Evolutionary conservation across 1,284 basidiomycete genomes (phyloP).

Genomic region (Trichosporon sp.): DNA sequence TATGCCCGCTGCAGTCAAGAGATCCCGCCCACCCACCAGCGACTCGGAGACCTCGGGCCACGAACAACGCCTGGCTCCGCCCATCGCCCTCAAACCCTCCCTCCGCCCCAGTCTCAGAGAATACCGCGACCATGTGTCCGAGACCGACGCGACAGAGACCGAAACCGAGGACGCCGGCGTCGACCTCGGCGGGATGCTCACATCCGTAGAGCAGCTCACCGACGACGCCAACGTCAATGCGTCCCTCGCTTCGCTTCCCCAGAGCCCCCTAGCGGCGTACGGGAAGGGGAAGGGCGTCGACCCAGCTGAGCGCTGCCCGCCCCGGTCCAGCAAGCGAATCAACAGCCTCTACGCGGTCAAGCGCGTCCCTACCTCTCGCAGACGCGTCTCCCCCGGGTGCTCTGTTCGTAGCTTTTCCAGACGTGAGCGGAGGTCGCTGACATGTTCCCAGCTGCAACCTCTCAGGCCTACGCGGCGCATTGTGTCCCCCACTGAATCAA

Average conservation of each 20-base stretch:
- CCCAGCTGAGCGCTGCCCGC: slow-evolving; percentile 2
- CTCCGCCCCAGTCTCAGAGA: neutral
- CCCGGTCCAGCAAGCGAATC: neutral
- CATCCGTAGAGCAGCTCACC: neutral
- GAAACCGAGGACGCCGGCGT: neutral
- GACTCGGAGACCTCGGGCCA: slow-evolving; percentile 1
- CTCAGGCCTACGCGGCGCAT: slow-evolving; percentile 2
- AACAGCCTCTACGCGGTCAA: neutral
- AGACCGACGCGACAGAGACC: neutral
- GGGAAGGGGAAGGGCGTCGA: slow-evolving; percentile 16
- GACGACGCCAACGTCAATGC: slow-evolving; percentile 9
- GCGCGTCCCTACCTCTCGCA: neutral
- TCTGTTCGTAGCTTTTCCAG: neutral
- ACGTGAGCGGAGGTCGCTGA: neutral
- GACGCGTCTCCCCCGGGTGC: neutral
- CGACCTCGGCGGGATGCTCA: neutral
- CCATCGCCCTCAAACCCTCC: neutral
- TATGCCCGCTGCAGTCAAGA: slow-evolving; percentile 5
- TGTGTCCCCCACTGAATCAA: slow-evolving; percentile 11
- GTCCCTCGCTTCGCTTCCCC: neutral
- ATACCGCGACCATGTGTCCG: neutral
- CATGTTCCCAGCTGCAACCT: neutral
- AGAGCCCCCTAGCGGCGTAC: neutral
- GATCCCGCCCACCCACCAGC: neutral
- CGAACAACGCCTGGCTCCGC: neutral